phyloP scores from a whole-genome alignment of 345 rosid genomes.

The Corymbia maculata region DNA sequence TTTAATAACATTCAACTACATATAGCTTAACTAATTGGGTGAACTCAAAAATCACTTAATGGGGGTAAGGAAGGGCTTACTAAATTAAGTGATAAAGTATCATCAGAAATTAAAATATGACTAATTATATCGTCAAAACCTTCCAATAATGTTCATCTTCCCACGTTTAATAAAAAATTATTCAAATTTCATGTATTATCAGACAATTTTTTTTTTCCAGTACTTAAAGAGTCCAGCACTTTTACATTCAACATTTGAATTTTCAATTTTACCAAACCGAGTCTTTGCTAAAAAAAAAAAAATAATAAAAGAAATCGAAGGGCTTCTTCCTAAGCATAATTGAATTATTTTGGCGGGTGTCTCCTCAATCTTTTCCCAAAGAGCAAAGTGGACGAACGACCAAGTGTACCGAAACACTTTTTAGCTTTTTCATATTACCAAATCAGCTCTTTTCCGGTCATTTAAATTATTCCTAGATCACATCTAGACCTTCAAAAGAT shows the following conservation, averaged over 20 bases:
- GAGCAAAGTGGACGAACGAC: not conserved
- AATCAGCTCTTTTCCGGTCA: not conserved
- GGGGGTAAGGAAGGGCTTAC: not conserved
- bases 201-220: not conserved
- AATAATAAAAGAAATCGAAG: not conserved
- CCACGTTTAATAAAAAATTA: not conserved
- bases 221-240: not conserved
- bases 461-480: not conserved
- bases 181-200: not conserved
- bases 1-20: not conserved
- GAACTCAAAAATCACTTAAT: not conserved
- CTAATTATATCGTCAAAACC: not conserved
- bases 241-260: not conserved
- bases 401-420: not conserved
- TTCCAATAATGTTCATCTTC: not conserved
- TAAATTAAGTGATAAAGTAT: not conserved
- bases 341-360: not conserved
- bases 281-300: not conserved
- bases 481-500: not conserved
- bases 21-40: not conserved
- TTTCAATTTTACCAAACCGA: not conserved
- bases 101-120: too few relatives aligned
- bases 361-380: not conserved
- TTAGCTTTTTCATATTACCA: not conserved
- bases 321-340: not conserved